A percentile compares a stretch with the other conserved stretches of the same genome.
Conservation (phyloP, 306 rosid genomes). For the Sphenostylis stenocarpa region DNA sequence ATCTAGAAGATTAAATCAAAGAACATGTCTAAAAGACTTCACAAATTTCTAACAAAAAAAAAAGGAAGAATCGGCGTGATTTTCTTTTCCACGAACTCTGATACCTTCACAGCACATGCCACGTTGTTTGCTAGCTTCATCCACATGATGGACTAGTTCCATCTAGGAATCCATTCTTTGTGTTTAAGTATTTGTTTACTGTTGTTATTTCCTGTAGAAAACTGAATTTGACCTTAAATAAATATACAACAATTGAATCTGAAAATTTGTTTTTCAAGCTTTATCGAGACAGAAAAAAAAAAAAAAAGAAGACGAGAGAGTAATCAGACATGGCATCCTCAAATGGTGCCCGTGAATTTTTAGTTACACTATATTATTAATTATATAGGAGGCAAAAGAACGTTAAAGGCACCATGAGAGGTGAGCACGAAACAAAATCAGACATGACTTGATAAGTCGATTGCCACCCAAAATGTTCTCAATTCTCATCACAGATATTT, state of each 20-base stretch:
- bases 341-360: background rate
- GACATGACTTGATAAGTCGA: constrained; percentile 12
- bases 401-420: background rate
- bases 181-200: background rate
- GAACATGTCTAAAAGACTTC: no score
- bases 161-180: background rate
- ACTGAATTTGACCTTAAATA: constrained; percentile 1
- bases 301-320: background rate
- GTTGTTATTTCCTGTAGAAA: background rate
- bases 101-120: no score
- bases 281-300: constrained; percentile 11
- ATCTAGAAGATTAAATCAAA: no score
- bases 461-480: constrained; percentile 17
- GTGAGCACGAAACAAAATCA: background rate
- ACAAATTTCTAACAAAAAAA: no score
- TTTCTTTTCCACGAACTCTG: no score
- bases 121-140: no score
- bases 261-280: background rate
- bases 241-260: no score
- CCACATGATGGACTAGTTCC: background rate
- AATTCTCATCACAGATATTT: background rate
- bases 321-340: constrained; percentile 20
- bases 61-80: no score
- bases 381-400: background rate
- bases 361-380: background rate